A percentile compares a stretch with the other conserved stretches of the same genome.
Conservation (phyloP, 1,284 basidiomycete species). For the Austroboletus novae-zelandiae region DNA sequence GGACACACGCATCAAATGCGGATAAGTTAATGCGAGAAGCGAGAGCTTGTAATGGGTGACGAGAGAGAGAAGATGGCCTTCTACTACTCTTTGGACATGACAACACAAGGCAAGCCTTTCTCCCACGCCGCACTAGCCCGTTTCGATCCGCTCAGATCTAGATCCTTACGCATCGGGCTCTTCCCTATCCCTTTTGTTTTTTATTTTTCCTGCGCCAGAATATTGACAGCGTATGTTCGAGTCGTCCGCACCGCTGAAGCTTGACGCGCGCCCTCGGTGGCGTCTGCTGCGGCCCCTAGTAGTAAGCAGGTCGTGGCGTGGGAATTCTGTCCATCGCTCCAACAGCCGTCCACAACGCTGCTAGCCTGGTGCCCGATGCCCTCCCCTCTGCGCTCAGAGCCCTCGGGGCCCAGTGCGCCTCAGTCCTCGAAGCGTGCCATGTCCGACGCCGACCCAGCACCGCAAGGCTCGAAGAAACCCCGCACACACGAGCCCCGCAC, state of each 20-base stretch:
- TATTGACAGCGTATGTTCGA: no score
- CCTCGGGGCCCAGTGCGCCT: conserved; percentile 13
- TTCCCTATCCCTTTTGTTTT: background rate
- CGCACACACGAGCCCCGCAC: conserved; percentile 23
- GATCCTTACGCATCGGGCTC: background rate
- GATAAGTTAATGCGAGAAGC: conserved; percentile 9
- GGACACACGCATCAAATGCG: conserved; percentile 2
- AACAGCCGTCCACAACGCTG: background rate
- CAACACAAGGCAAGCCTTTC: background rate
- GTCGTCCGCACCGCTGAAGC: no score
- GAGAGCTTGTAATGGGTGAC: background rate
- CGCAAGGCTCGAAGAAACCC: conserved; percentile 20
- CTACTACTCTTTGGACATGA: background rate
- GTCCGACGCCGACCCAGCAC: conserved; percentile 23
- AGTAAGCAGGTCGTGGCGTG: conserved; percentile 27
- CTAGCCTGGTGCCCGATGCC: conserved; percentile 18
- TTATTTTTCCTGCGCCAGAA: no score
- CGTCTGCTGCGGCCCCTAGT: no score
- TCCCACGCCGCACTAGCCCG: background rate
- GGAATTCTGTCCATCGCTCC: conserved; percentile 9
- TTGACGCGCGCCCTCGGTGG: no score
- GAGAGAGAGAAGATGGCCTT: background rate
- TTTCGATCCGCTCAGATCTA: background rate
- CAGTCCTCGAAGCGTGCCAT: conserved; percentile 17
- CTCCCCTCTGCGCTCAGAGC: conserved; percentile 20